Evolutionary conservation across 2,329 filamentous ascomycete genomes (phyloP), one percentile per base, ranked within the genome.

Genomic region (Phialophora verrucosa): DNA sequence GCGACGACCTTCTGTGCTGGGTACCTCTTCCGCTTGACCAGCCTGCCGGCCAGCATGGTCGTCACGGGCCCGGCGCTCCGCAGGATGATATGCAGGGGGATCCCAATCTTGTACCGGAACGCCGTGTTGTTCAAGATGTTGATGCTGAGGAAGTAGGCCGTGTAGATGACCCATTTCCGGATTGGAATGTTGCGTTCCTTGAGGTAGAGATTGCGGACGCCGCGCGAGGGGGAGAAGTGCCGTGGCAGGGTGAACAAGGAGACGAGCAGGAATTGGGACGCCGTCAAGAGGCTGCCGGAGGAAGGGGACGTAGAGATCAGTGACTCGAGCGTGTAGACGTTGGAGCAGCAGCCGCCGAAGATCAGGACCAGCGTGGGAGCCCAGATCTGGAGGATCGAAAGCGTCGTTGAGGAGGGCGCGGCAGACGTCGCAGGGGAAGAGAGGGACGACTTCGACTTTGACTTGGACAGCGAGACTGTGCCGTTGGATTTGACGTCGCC

Each of bases 81-180:
- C 32, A 99, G 83, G 71, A 99, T 98, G 73, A 99, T 99, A 76
- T 99, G 95, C 57, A 99, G 88, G 1, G 95, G 95, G 0, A 99
- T 92, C 6, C 93, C 97, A 64, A 99, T 98, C 73, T 93, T 89
- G 80, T 97, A 99, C 69, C 92, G 93, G 78, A 99, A 99, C 6
- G 94, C 95, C 83, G 94, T 94, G 74, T 99, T 99, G 80, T 99
- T 99, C 75, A 99, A 81, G 65, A 98, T 88, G 74, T 98, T 99
- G 79, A 99, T 95, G 69, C 87, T 86, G 77, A 96, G 95, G 80
- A 98, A 98, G 72, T 97, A 86, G 3, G 90, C 82, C 50, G 97
- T 97, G 76, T 96, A 97, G 74, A 94, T 83, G 58, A 91, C 76
- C 93, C 95, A 98, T 76, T 92, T 90, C 56, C 85, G 84, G 62